phyloP scores from a whole-genome alignment of 345 rosid species.

The Hibiscus tridactylites region DNA sequence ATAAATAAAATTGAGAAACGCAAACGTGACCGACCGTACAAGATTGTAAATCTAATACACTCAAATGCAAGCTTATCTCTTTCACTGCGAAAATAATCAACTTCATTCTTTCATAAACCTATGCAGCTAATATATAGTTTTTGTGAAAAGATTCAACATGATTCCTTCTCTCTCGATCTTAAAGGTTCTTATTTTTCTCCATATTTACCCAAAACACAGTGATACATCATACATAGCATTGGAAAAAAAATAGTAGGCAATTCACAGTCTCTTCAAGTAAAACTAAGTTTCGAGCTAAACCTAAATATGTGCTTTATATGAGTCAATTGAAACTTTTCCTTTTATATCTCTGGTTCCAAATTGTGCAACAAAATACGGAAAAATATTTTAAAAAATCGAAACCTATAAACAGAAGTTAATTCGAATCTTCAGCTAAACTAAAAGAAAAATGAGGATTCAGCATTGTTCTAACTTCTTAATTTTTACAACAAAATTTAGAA shows the following conservation, averaged over 20 bases:
- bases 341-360: background rate
- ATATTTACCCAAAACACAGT: background rate
- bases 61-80: background rate
- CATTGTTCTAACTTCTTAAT: background rate
- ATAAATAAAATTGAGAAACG: background rate
- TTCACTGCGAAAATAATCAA: background rate
- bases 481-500: slow-evolving; percentile 9
- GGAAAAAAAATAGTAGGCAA: too few relatives aligned
- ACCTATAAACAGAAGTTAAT: background rate
- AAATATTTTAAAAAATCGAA: background rate
- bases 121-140: background rate
- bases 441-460: background rate
- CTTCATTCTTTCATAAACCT: background rate
- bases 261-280: background rate
- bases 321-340: background rate
- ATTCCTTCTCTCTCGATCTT: background rate
- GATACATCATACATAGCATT: too few relatives aligned
- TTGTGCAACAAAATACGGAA: background rate
- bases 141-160: background rate
- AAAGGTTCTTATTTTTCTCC: too few relatives aligned
- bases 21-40: background rate
- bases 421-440: background rate
- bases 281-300: background rate
- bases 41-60: background rate
- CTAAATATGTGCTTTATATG: background rate